Evolutionary conservation across 306 rosid species (phyloP).

Genomic region (Elaeagnus macrophylla): DNA sequence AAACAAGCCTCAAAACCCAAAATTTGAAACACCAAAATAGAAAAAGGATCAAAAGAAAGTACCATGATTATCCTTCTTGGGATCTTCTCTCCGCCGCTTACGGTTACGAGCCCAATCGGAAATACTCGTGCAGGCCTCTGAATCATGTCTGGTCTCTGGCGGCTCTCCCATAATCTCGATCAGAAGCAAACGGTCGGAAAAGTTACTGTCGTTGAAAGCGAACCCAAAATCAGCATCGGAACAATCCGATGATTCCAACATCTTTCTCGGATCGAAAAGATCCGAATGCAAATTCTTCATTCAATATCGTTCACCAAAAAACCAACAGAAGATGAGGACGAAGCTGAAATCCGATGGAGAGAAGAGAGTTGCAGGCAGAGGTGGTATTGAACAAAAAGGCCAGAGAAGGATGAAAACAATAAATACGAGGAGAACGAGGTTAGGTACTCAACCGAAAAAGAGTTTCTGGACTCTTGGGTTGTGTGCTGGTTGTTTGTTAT

Average conservation of each 20-base stretch:
- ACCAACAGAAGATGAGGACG: background rate
- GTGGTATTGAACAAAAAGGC: too few species aligned
- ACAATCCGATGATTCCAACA: conserved; percentile 54
- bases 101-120: conserved; percentile 94
- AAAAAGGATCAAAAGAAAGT: background rate
- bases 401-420: too few species aligned
- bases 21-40: background rate
- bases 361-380: too few species aligned
- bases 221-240: conserved; percentile 80
- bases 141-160: conserved; percentile 37
- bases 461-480: too few species aligned
- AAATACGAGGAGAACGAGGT: too few species aligned
- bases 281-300: conserved; percentile 47
- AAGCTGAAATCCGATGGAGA: too few species aligned
- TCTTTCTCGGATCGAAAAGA: conserved; percentile 68
- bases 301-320: background rate
- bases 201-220: conserved; percentile 90
- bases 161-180: conserved; percentile 75
- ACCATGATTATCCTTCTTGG: conserved; percentile 62
- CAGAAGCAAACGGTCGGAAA: conserved; percentile 81
- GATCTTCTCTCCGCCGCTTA: conserved; percentile 80
- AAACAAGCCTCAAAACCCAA: too few species aligned
- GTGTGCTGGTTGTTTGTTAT: too few species aligned
- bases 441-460: too few species aligned
- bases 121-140: conserved; percentile 51